Base-by-base conservation (phyloP, 2,329 filamentous ascomycete genomes). In the Paecilomyces fulvus region DNA sequence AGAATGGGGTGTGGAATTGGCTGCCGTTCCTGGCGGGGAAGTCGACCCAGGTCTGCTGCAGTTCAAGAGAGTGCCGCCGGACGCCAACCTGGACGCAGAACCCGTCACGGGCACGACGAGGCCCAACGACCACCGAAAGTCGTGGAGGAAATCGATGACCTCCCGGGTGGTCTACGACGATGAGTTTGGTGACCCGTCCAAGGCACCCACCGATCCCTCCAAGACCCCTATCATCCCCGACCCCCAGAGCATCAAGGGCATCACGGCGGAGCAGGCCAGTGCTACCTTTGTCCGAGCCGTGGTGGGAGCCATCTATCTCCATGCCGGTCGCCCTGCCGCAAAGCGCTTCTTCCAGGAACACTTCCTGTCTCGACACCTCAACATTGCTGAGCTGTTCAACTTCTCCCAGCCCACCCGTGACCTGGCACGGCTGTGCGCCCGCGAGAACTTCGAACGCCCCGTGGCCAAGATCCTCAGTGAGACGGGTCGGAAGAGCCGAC, bases 31-130 rank as follows among this genome's bases (percentile, higher is more conserved):
- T 0, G 94, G 92, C 53, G 84, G 84, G 58, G 92, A 97, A 75
- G 92, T 97, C 56, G 94, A 99, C 70, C 87, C 92, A 0, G 94
- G 92, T 5, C 79, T 95, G 55, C 79, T 99, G 59, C 94, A 97
- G 70, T 95, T 91, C 79, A 74, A 75, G 75, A 69, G 80, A 55
- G 59, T 80, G 23, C 65, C 70, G 9, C 73, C 80, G 4, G 77
- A 77, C 7, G 67, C 69, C 31, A 63, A 70, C 25, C 23, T 71
- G 30, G 73, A 80, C 54, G 64, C 76, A 5, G 67, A 72, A 53
- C 56, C 61, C 11, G 68, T 75, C 14, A 77, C 79, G 20, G 67
- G 77, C 21, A 68, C 75, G 52, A 60, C 70, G 46, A 66, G 66
- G n/a, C 65, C 63, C 72, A 72, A 73, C 77, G 70, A 78, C 68